Evolutionary conservation across 805 yeast species (phyloP), one percentile per base, ranked within the genome.

Genomic region (Candida methanosorbosa): DNA sequence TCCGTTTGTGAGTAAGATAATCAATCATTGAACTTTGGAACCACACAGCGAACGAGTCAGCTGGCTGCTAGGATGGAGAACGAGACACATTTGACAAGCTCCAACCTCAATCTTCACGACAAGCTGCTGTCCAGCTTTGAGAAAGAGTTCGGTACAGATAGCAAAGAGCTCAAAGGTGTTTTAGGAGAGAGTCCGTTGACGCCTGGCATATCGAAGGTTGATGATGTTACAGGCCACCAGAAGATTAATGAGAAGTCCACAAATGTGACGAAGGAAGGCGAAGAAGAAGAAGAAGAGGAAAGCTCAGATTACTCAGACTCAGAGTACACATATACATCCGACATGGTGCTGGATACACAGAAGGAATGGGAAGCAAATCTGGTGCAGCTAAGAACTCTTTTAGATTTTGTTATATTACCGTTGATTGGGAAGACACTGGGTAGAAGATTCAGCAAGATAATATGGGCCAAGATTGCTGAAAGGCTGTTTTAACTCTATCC

Each of bases 331-430:
- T 57, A 55, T 36, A 50, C 62, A 1, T 59, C 52, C 27, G 18
- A 51, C 11, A 34, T 54, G 17, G 32, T 40, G 11, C 26, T 31
- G 25, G 41, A 72, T 24, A 79, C 84, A 1, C 82, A 78, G 45
- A 66, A 74, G 43, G 85, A 81, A 46, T 81, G 87, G 87, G 82
- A 80, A 34, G 82, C 77, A 45, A 75, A 81, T 24, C 40, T 81
- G 32, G 58, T 60, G 30, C 87, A 81, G 52, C 49, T 81, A 37
- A 65, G 64, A 27, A 70, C 71, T n/a, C 63, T 79, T 24, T 54
- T 78, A 23, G 72, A 70, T 36, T 66, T 75, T 54, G 74, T 81
- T 12, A 46, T 81, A 24, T 59, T 81, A 34, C 92, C 92, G 2
- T 49, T 80, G 38, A 45, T 78, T 15, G 88, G 88, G 4, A 79